Evolutionary conservation across 2,329 filamentous ascomycete species (phyloP).

Genomic region (Mycogone perniciosa): DNA sequence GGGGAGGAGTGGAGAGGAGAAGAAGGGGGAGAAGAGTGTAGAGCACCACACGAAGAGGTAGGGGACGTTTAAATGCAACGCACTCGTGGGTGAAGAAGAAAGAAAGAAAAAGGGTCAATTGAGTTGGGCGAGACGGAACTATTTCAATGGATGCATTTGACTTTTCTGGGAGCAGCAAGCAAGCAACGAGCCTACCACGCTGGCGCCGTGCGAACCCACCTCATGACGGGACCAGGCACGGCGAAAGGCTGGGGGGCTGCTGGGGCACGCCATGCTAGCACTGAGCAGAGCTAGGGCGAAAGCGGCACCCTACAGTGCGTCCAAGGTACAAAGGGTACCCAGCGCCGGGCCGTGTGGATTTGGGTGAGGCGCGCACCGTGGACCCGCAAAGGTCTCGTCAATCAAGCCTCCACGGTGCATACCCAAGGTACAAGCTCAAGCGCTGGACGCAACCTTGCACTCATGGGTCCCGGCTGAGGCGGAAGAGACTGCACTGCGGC

Average conservation of each 20-base stretch:
- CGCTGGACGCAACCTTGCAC: too few species aligned
- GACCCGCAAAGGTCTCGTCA: not conserved
- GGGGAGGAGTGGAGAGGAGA: slow-evolving; percentile 11
- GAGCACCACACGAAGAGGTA: slow-evolving; percentile 44
- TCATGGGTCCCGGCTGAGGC: too few species aligned
- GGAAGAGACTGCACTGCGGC: too few species aligned
- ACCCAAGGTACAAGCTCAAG: too few species aligned
- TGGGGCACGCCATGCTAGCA: slow-evolving; percentile 7
- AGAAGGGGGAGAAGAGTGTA: slow-evolving; percentile 17
- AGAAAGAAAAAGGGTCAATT: slow-evolving; percentile 25
- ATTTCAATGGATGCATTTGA: slow-evolving; percentile 30
- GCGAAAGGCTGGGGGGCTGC: slow-evolving; percentile 3
- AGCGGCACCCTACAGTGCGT: slow-evolving; percentile 6
- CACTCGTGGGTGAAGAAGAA: slow-evolving; percentile 45
- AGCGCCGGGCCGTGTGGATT: slow-evolving; percentile 5
- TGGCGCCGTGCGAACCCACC: slow-evolving; percentile 7
- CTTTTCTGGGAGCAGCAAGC: slow-evolving; percentile 4
- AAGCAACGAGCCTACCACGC: slow-evolving; percentile 14
- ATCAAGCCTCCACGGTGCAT: too few species aligned
- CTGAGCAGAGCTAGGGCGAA: slow-evolving; percentile 10
- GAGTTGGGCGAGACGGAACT: slow-evolving; percentile 30
- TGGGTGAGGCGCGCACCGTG: slow-evolving; percentile 11
- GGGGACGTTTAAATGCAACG: slow-evolving; percentile 37
- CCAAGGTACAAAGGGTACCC: slow-evolving; percentile 2
- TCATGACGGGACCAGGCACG: slow-evolving; percentile 10